Conservation (phyloP, 768 basidiomycete species). For the Paxillus rubicundulus region DNA sequence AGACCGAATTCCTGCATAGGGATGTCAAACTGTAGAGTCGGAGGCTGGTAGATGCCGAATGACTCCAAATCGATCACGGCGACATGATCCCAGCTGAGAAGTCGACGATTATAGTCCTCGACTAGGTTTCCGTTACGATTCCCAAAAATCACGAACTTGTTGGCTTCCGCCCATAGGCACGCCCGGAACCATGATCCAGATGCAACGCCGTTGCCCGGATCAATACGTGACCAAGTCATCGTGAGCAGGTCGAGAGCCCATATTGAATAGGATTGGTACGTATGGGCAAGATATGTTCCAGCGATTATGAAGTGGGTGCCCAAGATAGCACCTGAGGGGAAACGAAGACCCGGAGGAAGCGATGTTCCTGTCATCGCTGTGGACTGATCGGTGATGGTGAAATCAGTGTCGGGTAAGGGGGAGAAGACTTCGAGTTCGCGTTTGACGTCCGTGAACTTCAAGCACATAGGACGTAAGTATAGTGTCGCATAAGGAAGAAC, state of each 20-base stretch:
- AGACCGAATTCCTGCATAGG: slow-evolving; percentile 85
- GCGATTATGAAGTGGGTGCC: slow-evolving; percentile 92
- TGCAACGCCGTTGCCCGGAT: slow-evolving; percentile 81
- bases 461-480: slow-evolving; percentile 10
- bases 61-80: slow-evolving; percentile 90
- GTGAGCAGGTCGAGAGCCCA: slow-evolving; percentile 88
- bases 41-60: slow-evolving; percentile 93
- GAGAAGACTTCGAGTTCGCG: slow-evolving; percentile 92
- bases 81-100: slow-evolving; percentile 90
- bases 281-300: slow-evolving; percentile 92
- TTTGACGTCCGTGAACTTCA: slow-evolving; percentile 89
- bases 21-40: slow-evolving; percentile 59
- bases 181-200: slow-evolving; percentile 95
- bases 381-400: slow-evolving; percentile 79
- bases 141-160: slow-evolving; percentile 88
- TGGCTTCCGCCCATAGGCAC: slow-evolving; percentile 80
- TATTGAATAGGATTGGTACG: slow-evolving; percentile 92
- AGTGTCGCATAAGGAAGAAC: slow-evolving; percentile 1
- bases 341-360: slow-evolving; percentile 92
- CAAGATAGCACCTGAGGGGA: slow-evolving; percentile 91
- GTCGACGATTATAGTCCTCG: slow-evolving; percentile 88
- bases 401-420: slow-evolving; percentile 72
- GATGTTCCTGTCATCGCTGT: slow-evolving; percentile 74
- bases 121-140: slow-evolving; percentile 85
- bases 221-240: slow-evolving; percentile 86